These are phyloP conservation scores for Yamadazyma kitorensis DNA, from an alignment of 805 yeast genomes.

Conservation along the genomic window DNA sequence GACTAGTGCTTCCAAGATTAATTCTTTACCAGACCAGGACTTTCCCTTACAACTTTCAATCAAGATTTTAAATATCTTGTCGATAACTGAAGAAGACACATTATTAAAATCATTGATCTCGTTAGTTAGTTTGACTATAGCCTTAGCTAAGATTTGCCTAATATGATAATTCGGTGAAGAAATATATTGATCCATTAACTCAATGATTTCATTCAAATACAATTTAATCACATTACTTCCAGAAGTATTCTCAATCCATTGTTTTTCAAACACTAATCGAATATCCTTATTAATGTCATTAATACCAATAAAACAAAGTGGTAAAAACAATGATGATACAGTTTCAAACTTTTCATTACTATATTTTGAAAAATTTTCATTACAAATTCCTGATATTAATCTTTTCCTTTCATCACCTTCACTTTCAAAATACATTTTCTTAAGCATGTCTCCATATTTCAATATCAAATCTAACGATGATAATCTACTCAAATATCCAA, in stretches of 20 bases:
- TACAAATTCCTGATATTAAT: conserved; percentile 55
- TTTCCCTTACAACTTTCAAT: conserved; percentile 69
- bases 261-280: conserved; percentile 49
- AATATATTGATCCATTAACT: conserved; percentile 48
- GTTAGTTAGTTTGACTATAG: conserved; percentile 56
- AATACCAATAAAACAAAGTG: conserved; percentile 75
- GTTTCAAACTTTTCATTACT: conserved; percentile 65
- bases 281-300: conserved; percentile 56
- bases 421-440: conserved; percentile 57
- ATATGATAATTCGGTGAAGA: conserved; percentile 57
- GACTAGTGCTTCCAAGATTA: conserved; percentile 67
- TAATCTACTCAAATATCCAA: conserved; percentile 73
- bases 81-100: conserved; percentile 18
- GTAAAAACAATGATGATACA: conserved; percentile 64
- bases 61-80: conserved; percentile 48
- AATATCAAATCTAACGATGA: conserved; percentile 51
- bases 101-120: conserved; percentile 32
- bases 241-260: conserved; percentile 76
- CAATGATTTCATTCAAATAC: conserved; percentile 66
- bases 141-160: conserved; percentile 66
- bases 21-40: conserved; percentile 86
- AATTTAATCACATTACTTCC: conserved; percentile 74
- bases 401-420: conserved; percentile 47
- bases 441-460: conserved; percentile 51
- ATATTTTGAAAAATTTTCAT: conserved; percentile 64